These are phyloP conservation scores for Penicillium cosmopolitanum DNA, from an alignment of 495 filamentous ascomycete species.

Conservation along the genomic window DNA sequence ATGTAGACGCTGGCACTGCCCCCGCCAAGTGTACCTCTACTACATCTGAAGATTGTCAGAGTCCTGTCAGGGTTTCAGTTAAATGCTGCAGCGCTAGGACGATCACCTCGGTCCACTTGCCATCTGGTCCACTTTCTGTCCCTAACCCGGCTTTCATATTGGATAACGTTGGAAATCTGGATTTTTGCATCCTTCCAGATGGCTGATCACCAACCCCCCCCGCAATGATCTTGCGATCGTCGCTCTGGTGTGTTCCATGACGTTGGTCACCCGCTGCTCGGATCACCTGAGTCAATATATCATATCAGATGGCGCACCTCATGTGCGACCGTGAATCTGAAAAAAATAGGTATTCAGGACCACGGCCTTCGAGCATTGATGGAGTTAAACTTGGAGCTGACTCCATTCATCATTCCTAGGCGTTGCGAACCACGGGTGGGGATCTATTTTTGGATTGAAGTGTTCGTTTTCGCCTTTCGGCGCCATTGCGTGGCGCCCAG, in stretches of 20 bases:
- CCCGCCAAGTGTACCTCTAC: neutral
- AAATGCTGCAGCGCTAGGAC: slow-evolving; percentile 1
- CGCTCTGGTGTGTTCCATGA: neutral
- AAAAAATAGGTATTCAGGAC: too few species aligned
- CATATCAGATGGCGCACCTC: too few species aligned
- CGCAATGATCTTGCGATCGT: slow-evolving; percentile 4
- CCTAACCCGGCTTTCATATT: neutral
- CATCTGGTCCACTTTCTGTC: neutral
- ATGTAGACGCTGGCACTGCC: neutral
- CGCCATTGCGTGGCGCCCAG: slow-evolving; percentile 5
- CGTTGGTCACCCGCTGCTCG: neutral
- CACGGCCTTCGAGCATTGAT: neutral
- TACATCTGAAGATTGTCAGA: neutral
- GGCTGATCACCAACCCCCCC: slow-evolving; percentile 1
- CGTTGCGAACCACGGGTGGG: slow-evolving; percentile 1
- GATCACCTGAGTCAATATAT: neutral
- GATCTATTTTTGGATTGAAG: neutral
- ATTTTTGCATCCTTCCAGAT: neutral
- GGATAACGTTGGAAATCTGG: neutral
- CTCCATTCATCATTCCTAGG: neutral
- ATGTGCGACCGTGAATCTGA: neutral
- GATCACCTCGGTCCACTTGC: neutral
- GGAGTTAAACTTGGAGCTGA: neutral
- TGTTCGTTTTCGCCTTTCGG: slow-evolving; percentile 1
- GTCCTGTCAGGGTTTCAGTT: neutral